These are phyloP conservation scores for Oxyria digyna DNA, from an alignment of 148 eudicot species.

Conservation along the genomic window DNA sequence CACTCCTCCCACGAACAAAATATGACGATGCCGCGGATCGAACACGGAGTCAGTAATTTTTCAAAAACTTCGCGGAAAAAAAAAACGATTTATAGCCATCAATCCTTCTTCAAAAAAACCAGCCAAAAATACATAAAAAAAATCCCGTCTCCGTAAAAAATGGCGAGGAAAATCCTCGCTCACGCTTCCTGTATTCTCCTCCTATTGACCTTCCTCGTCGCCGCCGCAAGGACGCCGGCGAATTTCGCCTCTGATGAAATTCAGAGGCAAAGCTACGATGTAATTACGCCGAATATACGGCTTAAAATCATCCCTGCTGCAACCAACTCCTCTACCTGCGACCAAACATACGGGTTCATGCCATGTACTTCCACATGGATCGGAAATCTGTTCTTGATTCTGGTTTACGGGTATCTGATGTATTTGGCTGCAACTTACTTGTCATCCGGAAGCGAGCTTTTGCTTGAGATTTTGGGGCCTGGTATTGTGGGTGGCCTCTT, in stretches of 20 bases:
- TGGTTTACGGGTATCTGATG: slow-evolving; percentile 76
- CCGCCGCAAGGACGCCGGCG: slow-evolving; percentile 6
- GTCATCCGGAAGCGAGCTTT: slow-evolving; percentile 61
- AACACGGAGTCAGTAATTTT: neutral
- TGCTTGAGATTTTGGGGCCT: slow-evolving; percentile 84
- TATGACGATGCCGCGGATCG: neutral
- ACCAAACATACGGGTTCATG: slow-evolving; percentile 75
- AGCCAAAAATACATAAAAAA: neutral
- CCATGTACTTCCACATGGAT: slow-evolving; percentile 57
- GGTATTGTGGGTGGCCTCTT: slow-evolving; percentile 81
- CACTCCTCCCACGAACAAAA: neutral
- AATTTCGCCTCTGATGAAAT: neutral
- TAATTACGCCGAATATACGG: neutral
- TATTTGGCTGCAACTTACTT: slow-evolving; percentile 55
- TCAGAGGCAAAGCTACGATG: neutral
- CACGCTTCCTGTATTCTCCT: neutral
- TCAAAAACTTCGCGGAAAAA: neutral
- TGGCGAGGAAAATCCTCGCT: neutral
- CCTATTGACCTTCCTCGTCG: neutral
- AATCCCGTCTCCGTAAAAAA: neutral
- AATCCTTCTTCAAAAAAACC: neutral
- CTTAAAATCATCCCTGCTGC: neutral
- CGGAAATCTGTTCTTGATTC: slow-evolving; percentile 52
- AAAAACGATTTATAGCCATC: neutral
- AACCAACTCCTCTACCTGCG: slow-evolving; percentile 21